phyloP scores from a whole-genome alignment of 2,329 filamentous ascomycete genomes.

The Fusarium subtropicale region DNA sequence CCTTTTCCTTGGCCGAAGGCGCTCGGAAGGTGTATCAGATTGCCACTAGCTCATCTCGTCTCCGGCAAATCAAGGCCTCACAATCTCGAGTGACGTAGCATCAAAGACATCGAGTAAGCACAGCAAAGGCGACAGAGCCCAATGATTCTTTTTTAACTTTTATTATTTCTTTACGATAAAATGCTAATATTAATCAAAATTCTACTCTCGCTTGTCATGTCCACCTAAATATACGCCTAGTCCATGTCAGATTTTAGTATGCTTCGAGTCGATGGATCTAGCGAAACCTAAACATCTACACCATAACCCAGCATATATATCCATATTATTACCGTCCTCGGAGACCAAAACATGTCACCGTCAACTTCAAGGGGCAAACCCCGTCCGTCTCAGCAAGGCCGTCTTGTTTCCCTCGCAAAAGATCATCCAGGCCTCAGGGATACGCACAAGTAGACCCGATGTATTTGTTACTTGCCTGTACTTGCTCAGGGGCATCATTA shows the following conservation, averaged over 20 bases:
- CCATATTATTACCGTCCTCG: conserved; percentile 13
- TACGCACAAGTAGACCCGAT: conserved; percentile 12
- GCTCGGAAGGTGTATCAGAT: conserved; percentile 25
- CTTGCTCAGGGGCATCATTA: conserved; percentile 19
- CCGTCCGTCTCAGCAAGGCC: neutral
- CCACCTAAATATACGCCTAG: conserved; percentile 12
- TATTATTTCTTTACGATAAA: neutral
- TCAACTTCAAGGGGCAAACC: neutral
- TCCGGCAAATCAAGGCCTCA: conserved; percentile 6
- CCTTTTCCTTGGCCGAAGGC: conserved; percentile 30
- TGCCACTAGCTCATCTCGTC: conserved; percentile 27
- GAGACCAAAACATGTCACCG: conserved; percentile 5
- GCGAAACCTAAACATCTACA: conserved; percentile 5
- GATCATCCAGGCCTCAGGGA: neutral
- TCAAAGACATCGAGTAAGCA: neutral
- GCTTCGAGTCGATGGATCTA: neutral
- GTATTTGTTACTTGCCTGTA: conserved; percentile 23
- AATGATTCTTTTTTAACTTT: neutral
- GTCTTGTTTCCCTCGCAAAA: conserved; percentile 26
- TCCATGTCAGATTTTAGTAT: conserved; percentile 31
- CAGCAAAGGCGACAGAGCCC: neutral
- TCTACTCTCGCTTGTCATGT: conserved; percentile 11
- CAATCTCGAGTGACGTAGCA: conserved; percentile 4
- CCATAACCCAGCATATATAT: conserved; percentile 4
- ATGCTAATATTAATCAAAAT: neutral